A percentile compares a stretch with the other conserved stretches of the same genome.
Conservation (phyloP, 495 filamentous ascomycete genomes). For the Lentithecium fluviatile region DNA sequence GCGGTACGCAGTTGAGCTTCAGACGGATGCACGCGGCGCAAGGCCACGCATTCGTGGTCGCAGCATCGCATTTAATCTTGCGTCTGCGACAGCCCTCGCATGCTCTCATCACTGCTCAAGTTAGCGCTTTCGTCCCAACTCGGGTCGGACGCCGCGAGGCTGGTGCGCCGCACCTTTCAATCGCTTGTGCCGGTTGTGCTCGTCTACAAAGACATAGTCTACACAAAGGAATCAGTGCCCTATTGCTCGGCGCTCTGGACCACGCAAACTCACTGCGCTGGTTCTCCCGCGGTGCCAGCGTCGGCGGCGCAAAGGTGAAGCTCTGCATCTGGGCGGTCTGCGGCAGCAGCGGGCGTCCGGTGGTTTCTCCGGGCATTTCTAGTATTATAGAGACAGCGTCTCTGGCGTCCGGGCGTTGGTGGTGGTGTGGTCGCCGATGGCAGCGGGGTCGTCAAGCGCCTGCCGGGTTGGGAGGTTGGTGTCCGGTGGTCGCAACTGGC, state of each 20-base stretch:
- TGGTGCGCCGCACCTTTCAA: slow-evolving; percentile 71
- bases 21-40: slow-evolving; percentile 91
- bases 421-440: slow-evolving; percentile 6
- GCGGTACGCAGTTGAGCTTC: slow-evolving; percentile 90
- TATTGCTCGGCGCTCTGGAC: background rate
- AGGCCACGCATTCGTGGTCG: slow-evolving; percentile 96
- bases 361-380: slow-evolving; percentile 57
- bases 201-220: slow-evolving; percentile 99
- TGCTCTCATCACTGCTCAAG: slow-evolving; percentile 83
- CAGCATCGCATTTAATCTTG: slow-evolving; percentile 96
- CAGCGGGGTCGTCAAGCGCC: slow-evolving; percentile 28
- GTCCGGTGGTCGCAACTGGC: slow-evolving; percentile 15
- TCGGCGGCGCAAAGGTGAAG: slow-evolving; percentile 62
- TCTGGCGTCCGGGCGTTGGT: background rate
- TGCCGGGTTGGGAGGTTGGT: slow-evolving; percentile 13
- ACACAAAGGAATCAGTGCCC: slow-evolving; percentile 6
- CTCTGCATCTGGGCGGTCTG: slow-evolving; percentile 56
- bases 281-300: slow-evolving; percentile 57
- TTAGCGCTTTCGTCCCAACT: slow-evolving; percentile 13
- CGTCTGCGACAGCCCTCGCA: slow-evolving; percentile 92
- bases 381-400: background rate
- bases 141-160: background rate
- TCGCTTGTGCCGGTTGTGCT: slow-evolving; percentile 97
- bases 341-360: slow-evolving; percentile 56
- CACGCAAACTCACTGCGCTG: slow-evolving; percentile 59